These are phyloP conservation scores for Aspergillus sp. DNA, from an alignment of 2,329 filamentous ascomycete genomes.

Conservation along the genomic window DNA sequence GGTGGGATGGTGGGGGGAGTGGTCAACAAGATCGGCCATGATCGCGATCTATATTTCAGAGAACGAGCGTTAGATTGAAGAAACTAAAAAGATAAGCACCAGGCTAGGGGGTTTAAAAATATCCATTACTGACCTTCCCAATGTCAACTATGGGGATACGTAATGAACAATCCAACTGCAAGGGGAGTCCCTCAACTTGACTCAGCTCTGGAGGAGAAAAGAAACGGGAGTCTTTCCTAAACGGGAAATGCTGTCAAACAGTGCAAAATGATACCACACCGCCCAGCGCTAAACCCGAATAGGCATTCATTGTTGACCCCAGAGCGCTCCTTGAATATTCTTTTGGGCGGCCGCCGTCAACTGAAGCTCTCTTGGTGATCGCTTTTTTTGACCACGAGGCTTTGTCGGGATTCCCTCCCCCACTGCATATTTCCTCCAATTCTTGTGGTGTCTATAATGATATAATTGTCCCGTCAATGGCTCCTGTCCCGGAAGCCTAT, in stretches of 20 bases:
- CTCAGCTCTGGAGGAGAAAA: background rate
- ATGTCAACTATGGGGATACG: background rate
- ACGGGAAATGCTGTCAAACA: conserved; percentile 9
- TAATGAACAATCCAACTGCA: background rate
- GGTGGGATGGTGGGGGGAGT: conserved; percentile 76
- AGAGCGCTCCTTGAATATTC: conserved; percentile 24
- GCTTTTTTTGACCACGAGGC: conserved; percentile 3
- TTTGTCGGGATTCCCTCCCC: conserved; percentile 1
- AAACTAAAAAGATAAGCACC: background rate
- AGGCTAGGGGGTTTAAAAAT: background rate
- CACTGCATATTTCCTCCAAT: conserved; percentile 5
- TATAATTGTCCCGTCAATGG: conserved; percentile 53
- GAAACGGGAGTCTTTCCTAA: conserved; percentile 10
- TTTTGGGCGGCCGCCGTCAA: conserved; percentile 20
- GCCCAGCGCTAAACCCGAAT: conserved; percentile 31
- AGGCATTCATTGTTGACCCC: conserved; percentile 35
- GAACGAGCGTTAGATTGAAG: background rate
- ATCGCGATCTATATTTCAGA: conserved; percentile 13
- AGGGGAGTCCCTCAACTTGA: background rate
- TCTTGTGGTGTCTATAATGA: conserved; percentile 29
- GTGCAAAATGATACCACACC: conserved; percentile 21
- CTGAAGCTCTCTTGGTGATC: conserved; percentile 11
- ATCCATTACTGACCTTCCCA: background rate
- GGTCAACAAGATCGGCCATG: conserved; percentile 58
- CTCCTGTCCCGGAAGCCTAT: conserved; percentile 67